These are phyloP conservation scores for Auricularia sp. DNA, from an alignment of 768 basidiomycete species.

Conservation along the genomic window DNA sequence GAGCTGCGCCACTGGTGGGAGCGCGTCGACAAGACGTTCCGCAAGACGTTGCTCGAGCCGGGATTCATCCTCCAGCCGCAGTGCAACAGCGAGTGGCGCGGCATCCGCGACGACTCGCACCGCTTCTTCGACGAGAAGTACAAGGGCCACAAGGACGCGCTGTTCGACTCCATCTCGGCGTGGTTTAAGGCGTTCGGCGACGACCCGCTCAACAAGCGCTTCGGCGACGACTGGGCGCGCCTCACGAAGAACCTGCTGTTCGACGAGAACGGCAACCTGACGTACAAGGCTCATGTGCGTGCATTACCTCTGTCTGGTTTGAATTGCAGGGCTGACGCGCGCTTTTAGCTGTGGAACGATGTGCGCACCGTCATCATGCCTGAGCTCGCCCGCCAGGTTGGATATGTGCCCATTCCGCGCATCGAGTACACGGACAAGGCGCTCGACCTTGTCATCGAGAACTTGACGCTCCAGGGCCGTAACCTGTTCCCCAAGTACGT, in stretches of 20 bases:
- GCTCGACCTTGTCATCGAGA: constrained; percentile 87
- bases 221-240: constrained; percentile 75
- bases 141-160: constrained; percentile 65
- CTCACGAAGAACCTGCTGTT: constrained; percentile 80
- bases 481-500: constrained; percentile 72
- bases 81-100: constrained; percentile 51
- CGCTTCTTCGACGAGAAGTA: constrained; percentile 80
- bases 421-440: constrained; percentile 86
- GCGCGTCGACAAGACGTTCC: constrained; percentile 49
- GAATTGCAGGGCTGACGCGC: too few relatives aligned
- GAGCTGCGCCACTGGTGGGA: constrained; percentile 68
- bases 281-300: constrained; percentile 70
- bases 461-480: constrained; percentile 75
- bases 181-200: constrained; percentile 83
- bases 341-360: constrained; percentile 6
- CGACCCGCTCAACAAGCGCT: constrained; percentile 70
- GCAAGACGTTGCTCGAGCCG: constrained; percentile 66
- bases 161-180: constrained; percentile 57
- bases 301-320: too few relatives aligned
- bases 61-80: constrained; percentile 80
- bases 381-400: constrained; percentile 32
- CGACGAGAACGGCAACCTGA: constrained; percentile 66
- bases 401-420: constrained; percentile 83
- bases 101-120: constrained; percentile 43
- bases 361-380: background rate